Conservation (phyloP, 192 early-diverging fungal genomes). For the Glomus cerebriforme region DNA sequence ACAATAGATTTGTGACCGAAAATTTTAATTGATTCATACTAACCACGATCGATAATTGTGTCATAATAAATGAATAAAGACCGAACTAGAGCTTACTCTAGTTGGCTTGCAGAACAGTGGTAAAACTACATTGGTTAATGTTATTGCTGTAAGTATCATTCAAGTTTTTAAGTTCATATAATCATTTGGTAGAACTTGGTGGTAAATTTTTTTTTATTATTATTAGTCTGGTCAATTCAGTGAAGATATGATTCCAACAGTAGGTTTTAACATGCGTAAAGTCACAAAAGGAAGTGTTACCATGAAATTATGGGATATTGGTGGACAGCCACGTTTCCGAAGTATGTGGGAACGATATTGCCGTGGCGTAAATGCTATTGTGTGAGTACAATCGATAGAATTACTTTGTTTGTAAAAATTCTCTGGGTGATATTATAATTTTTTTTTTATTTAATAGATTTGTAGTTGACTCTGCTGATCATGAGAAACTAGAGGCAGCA, state of each 20-base stretch:
- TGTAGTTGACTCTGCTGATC: constrained; percentile 96
- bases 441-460: constrained; percentile 58
- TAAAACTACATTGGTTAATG: constrained; percentile 84
- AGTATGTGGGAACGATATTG: constrained; percentile 95
- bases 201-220: not conserved
- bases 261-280: constrained; percentile 99
- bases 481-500: constrained; percentile 88
- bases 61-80: constrained; percentile 37
- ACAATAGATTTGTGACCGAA: not conserved
- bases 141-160: constrained; percentile 71
- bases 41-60: not conserved
- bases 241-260: constrained; percentile 94
- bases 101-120: constrained; percentile 88
- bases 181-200: not conserved
- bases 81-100: constrained; percentile 87
- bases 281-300: constrained; percentile 90
- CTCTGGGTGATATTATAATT: not conserved
- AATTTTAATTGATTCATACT: not conserved
- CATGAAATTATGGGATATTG: constrained; percentile 99
- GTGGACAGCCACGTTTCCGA: constrained; percentile 95
- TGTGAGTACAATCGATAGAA: constrained; percentile 56
- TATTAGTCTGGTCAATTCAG: constrained; percentile 72
- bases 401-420: not conserved
- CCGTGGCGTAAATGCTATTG: constrained; percentile 95
- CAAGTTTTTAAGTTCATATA: not conserved